Evolutionary conservation across 1,139 yeast genomes (phyloP), one percentile per base, ranked within the genome.

Genomic region (Sporopachydermia cereana): DNA sequence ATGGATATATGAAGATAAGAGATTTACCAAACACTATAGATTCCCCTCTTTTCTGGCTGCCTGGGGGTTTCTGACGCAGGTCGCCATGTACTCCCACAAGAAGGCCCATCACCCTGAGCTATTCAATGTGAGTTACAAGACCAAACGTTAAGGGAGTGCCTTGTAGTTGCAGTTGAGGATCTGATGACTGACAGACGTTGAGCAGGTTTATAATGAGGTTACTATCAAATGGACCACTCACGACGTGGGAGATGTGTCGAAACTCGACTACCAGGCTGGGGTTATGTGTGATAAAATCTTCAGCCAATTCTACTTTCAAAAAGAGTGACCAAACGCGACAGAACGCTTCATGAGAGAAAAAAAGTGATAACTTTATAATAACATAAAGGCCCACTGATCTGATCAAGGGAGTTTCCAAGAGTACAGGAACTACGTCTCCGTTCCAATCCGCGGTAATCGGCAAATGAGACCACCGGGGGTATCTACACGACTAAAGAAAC

Each of bases 21-120:
- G 17, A 7, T 16, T 34, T 16, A n/a, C n/a, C 22, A 34, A n/a
- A n/a, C 9, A 20, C 17, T 34, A 16, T 20, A 12, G n/a, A 21
- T 34, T 34, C 17, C 12, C 5, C 9, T 7, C 39, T 34, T 34
- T 34, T n/a, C 39, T 34, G 12, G 39, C 9, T n/a, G 41, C 25
- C 23, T 54, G 59, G 64, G 68, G 70, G 3, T 83, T 83, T 54
- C 63, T 85, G 23, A 79, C 76, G 24, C 70, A 71, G 46, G 73
- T 84, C 1, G 77, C 88, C 1, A 62, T 75, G 62, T 64, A 76
- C 42, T 72, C 86, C 1, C 84, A 82, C 55, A 54, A 65, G 1
- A 61, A 67, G 54, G 80, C 77, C 24, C 95, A 85, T 54, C 95
- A 85, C 57, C 94, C 95, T 0, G 30, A 31, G 30, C 9, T 34